Evolutionary conservation across 306 rosid genomes (phyloP).

Genomic region (Acmispon strigosus): DNA sequence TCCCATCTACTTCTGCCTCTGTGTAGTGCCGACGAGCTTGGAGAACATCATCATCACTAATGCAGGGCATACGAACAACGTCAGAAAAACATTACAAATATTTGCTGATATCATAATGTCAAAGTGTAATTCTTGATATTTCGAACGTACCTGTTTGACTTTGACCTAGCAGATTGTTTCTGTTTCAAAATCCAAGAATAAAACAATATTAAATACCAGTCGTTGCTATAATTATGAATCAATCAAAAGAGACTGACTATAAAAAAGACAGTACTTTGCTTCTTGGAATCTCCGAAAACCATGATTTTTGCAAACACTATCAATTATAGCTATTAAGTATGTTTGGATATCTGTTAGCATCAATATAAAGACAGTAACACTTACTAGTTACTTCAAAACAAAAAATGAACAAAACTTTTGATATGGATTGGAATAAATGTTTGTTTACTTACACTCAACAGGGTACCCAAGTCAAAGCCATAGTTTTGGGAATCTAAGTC

Average conservation of each 20-base stretch:
- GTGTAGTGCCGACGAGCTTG: conserved; percentile 47
- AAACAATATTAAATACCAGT: background rate
- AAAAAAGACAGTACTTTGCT: no score
- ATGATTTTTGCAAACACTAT: no score
- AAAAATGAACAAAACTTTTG: no score
- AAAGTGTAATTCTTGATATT: background rate
- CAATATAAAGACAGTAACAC: no score
- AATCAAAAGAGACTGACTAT: background rate
- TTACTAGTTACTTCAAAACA: no score
- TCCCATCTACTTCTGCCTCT: conserved; percentile 47
- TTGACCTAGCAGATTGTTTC: background rate
- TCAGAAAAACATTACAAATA: background rate
- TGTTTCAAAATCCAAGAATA: background rate
- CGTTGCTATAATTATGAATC: background rate
- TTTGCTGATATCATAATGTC: background rate
- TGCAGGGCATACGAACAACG: background rate
- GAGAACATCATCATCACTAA: conserved; percentile 27
- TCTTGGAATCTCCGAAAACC: no score
- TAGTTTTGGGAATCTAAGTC: no score
- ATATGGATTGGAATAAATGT: no score
- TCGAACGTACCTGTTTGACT: conserved; percentile 3
- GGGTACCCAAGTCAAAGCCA: no score
- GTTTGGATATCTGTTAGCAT: no score
- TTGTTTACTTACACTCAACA: no score
- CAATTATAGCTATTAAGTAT: no score